Base-by-base conservation (phyloP, 1,284 basidiomycete genomes). In the Testicularia cyperi region DNA sequence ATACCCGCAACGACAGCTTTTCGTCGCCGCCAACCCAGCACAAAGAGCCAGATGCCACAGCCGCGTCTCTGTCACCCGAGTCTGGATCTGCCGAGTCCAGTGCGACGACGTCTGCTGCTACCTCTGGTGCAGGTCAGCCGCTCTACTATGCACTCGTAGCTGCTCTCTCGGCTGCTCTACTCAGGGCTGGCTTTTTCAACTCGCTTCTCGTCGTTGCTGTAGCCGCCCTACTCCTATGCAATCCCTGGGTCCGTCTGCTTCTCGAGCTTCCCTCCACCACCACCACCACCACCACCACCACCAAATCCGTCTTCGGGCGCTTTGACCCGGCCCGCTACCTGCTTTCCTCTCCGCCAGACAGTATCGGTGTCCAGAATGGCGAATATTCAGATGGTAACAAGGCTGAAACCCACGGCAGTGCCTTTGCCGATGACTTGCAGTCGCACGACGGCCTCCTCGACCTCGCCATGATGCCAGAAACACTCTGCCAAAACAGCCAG, bases 211-310 rank as follows among this genome's bases (percentile, higher is more conserved):
- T 61, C 10, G 22, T 61, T 9, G 39, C 31, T 5, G 33, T 51
- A 4, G 28, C 54, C 4, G 41, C 52, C 27, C 46, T 70, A 7
- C 47, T 71, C 21, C 37, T 70, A 16, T 63, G 66, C 46, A 69
- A 69, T 24, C 67, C 69, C 3, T 71, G 68, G 65, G 48, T 71
- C 12, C 58, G 69, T n/a, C 65, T 61, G 8, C 42, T 71, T n/a
- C 60, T 71, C 32, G 67, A 68, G 38, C 54, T 71, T 13, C 55
- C 60, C 6, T 44, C 46, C 32, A 30, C 38, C 3, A 41, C 54
- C 25, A 47, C 44, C 12, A 47, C n/a, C n/a, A n/a, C n/a, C n/a
- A n/a, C n/a, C n/a, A 30, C 38, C 3, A 41, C 54, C 25, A 47
- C 44, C 12, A 47, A 58, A 36, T 35, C 35, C 19, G 21, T 38